A percentile compares a stretch with the other conserved stretches of the same genome.
Evolutionary conservation across 2,329 filamentous ascomycete genomes (phyloP).

Genomic region (Ophiostoma angusticollis): DNA sequence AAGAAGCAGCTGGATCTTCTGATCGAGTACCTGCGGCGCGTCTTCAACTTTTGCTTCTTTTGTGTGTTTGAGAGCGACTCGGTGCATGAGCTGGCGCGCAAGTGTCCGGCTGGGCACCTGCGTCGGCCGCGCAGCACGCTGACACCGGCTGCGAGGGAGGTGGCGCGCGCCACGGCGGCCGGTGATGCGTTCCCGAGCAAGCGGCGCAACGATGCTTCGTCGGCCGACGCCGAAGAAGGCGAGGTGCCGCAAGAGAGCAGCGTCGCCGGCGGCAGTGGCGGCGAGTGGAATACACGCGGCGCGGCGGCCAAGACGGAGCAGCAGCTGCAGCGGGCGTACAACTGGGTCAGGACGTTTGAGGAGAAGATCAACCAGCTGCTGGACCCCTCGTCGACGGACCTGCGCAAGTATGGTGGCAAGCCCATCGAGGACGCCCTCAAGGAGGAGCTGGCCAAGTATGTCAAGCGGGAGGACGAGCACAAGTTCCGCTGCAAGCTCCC

Average conservation of each 20-base stretch:
- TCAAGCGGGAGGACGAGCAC: slow-evolving; percentile 95
- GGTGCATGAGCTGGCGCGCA: slow-evolving; percentile 85
- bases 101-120: slow-evolving; percentile 94
- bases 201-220: slow-evolving; percentile 43
- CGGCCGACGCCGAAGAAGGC: slow-evolving; percentile 45
- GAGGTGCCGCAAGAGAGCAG: slow-evolving; percentile 52
- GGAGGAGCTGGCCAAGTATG: slow-evolving; percentile 73
- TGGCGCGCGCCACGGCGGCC: slow-evolving; percentile 70
- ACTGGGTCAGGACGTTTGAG: slow-evolving; percentile 98
- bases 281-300: slow-evolving; percentile 45
- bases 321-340: slow-evolving; percentile 87
- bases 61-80: slow-evolving; percentile 98
- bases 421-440: slow-evolving; percentile 73
- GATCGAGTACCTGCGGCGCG: slow-evolving; percentile 90
- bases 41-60: slow-evolving; percentile 99
- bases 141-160: slow-evolving; percentile 68
- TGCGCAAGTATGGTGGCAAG: slow-evolving; percentile 84
- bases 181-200: slow-evolving; percentile 76
- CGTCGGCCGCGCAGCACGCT: slow-evolving; percentile 79
- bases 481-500: slow-evolving; percentile 96
- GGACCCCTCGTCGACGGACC: slow-evolving; percentile 75
- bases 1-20: slow-evolving; percentile 95
- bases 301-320: slow-evolving; percentile 69
- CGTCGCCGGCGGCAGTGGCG: slow-evolving; percentile 26
- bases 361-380: slow-evolving; percentile 90